Evolutionary conservation across 1,284 basidiomycete genomes (phyloP).

Genomic region (Ustilago xerochloae): DNA sequence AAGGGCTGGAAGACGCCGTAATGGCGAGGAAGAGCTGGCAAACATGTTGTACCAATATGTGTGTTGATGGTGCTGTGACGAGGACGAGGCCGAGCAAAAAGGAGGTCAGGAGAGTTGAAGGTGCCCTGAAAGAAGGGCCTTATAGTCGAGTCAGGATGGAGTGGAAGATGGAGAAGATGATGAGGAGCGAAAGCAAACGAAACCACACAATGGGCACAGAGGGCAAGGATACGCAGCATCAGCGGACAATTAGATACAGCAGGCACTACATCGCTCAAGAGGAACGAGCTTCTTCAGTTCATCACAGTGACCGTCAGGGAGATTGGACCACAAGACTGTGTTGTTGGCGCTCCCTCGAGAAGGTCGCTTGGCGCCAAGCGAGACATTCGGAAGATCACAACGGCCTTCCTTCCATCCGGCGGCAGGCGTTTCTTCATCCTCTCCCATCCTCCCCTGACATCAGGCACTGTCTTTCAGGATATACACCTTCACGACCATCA

Average conservation of each 20-base stretch:
- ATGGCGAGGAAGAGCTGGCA: not conserved
- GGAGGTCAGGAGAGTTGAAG: too few relatives aligned
- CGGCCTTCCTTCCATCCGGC: not conserved
- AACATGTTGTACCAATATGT: not conserved
- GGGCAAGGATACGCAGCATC: not conserved
- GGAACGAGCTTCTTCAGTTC: not conserved
- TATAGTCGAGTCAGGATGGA: too few relatives aligned
- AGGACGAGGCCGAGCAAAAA: too few relatives aligned
- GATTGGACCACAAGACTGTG: too few relatives aligned
- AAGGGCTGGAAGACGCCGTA: not conserved
- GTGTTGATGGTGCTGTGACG: not conserved
- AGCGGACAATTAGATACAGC: not conserved
- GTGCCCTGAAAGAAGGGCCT: too few relatives aligned
- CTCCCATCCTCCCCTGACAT: too few relatives aligned
- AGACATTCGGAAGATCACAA: not conserved
- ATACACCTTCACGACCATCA: too few relatives aligned
- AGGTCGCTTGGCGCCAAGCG: slow-evolving; percentile 1
- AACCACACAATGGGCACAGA: not conserved
- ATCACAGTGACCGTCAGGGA: too few relatives aligned
- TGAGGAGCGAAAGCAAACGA: not conserved
- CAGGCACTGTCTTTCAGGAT: not conserved
- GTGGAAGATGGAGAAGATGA: not conserved
- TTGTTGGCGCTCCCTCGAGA: too few relatives aligned
- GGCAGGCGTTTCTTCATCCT: not conserved
- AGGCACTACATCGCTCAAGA: too few relatives aligned